Base-by-base conservation (phyloP, 2,329 filamentous ascomycete genomes). In the Verticillium tricorpus region DNA sequence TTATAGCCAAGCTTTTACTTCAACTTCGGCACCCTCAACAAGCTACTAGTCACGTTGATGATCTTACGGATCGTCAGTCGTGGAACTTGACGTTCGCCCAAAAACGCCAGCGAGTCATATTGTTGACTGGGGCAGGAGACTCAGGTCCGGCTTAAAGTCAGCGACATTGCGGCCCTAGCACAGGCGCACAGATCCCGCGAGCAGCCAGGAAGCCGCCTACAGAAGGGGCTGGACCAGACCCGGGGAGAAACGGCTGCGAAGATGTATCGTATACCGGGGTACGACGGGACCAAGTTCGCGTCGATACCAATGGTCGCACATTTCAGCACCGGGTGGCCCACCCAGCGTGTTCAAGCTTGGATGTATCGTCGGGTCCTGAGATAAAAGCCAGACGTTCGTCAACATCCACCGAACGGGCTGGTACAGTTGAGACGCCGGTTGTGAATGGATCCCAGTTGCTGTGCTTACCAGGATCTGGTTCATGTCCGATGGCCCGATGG, bases 231-330 rank as follows among this genome's bases (percentile, higher is more conserved):
- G 9, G 58, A 58, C 14, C 61, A 64, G 22, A 40, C 58, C 14
- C 14, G 25, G 4, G 19, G 22, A 7, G 32, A 62, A 11, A 17
- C 60, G 17, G 56, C 58, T 3, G 17, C 32, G 8, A 61, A 64
- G 25, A 50, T 64, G 14, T 52, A 56, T 5, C 39, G 32, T 19
- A 60, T 58, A 12, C 62, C 62, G 1, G 61, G 61, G 8, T 70
- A 70, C 34, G 60, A 59, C 11, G 68, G 69, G 59, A 68, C 64
- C 4, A 71, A 70, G 22, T 67, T 66, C 9, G 66, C 69, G 15
- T 63, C 67, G 14, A 69, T 69, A 31, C 28, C 57, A 2, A 40
- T 69, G 2, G 63, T 69, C 2, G 45, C 1, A 2, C 45, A 14
- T 14, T 52, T 52, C 45, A 25, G 28, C 45, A 11, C n/a, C 3